A percentile compares a stretch with the other conserved stretches of the same genome.
Conservation (phyloP, 306 rosid species). For the Quercus parvula region DNA sequence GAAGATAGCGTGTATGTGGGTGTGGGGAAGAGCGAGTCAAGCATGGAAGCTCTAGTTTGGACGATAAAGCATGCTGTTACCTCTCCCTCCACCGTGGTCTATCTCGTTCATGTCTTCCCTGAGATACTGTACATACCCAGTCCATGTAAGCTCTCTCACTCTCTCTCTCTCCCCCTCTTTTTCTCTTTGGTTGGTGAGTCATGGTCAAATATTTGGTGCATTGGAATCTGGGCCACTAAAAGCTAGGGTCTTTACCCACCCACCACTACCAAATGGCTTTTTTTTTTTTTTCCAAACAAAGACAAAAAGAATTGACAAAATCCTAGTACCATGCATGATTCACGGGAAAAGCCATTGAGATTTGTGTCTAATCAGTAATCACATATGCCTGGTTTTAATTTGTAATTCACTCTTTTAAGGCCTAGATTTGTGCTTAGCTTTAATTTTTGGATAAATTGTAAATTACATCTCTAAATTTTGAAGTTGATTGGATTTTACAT, state of each 20-base stretch:
- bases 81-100: constrained; percentile 32
- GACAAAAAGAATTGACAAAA: neutral
- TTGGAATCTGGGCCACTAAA: neutral
- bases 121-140: constrained; percentile 55
- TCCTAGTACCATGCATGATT: neutral
- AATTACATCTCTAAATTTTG: too few species aligned
- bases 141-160: constrained; percentile 50
- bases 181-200: neutral
- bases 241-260: neutral
- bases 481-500: neutral
- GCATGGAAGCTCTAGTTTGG: constrained; percentile 68
- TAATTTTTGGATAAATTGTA: neutral
- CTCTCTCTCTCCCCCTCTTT: neutral
- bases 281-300: neutral
- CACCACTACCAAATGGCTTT: neutral
- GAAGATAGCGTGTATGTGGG: constrained; percentile 61
- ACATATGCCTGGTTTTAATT: neutral
- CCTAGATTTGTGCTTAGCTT: neutral
- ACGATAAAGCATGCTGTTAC: constrained; percentile 41
- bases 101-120: constrained; percentile 70
- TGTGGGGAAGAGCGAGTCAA: constrained; percentile 54
- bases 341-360: neutral
- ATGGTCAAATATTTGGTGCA: constrained; percentile 11
- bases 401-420: neutral
- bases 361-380: neutral